phyloP scores from a whole-genome alignment of 2,329 filamentous ascomycete genomes.

The Chaetomium sp. region DNA sequence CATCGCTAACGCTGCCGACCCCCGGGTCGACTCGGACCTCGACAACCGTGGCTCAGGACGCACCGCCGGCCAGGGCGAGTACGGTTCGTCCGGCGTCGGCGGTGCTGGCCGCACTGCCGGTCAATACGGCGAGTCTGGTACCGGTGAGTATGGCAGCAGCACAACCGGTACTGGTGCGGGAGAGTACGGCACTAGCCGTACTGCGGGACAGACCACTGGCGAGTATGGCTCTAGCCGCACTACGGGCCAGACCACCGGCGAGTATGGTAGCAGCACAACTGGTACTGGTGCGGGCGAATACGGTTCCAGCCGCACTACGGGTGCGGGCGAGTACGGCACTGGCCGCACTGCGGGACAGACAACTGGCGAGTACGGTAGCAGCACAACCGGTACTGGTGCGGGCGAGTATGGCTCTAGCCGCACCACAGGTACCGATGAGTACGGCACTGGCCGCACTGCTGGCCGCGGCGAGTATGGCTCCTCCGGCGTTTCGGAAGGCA shows the following conservation, averaged over 20 bases:
- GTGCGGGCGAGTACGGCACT: slow-evolving; percentile 5
- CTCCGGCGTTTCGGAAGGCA: slow-evolving; percentile 23
- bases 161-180: not conserved
- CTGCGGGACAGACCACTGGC: not conserved
- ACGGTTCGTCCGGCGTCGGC: slow-evolving; percentile 4
- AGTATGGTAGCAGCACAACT: not conserved
- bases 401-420: slow-evolving; percentile 7
- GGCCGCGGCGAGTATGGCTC: too few species aligned
- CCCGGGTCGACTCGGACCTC: slow-evolving; percentile 42
- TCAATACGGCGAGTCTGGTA: not conserved
- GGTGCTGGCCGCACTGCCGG: not conserved
- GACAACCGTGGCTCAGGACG: slow-evolving; percentile 23
- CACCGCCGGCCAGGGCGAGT: slow-evolving; percentile 12
- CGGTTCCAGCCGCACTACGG: not conserved
- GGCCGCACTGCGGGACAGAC: slow-evolving; percentile 6
- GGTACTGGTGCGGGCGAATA: slow-evolving; percentile 3
- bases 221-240: slow-evolving; percentile 10
- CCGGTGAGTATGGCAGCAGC: slow-evolving; percentile 1
- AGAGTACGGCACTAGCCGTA: slow-evolving; percentile 5
- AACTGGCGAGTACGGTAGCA: not conserved
- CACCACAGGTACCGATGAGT: slow-evolving; percentile 13
- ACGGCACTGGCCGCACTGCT: too few species aligned
- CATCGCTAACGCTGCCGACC: slow-evolving; percentile 41
- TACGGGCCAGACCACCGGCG: too few species aligned
- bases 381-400: slow-evolving; percentile 1